Evolutionary conservation across 768 basidiomycete genomes (phyloP), one percentile per base, ranked within the genome.

Genomic region (Leccinum uliginosum): DNA sequence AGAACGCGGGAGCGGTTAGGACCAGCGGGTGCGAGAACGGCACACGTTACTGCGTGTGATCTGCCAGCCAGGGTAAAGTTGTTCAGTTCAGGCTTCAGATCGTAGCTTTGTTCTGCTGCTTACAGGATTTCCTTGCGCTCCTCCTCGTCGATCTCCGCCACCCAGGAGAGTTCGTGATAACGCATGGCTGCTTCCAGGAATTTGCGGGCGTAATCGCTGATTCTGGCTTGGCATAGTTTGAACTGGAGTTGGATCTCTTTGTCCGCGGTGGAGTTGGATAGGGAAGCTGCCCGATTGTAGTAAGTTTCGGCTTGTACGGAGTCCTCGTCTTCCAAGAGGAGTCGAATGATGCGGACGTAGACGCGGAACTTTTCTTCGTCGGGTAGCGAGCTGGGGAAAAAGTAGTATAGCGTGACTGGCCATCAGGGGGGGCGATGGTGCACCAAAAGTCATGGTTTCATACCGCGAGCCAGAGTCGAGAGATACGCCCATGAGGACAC

Each of bases 231-330:
- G 64, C 89, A 93, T 24, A 95, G 82, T 73, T 94, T 96, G 78
- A 91, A 95, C 64, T 85, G 80, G 23, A 96, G 80, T 35, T 87
- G 78, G 14, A 87, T 89, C 68, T 88, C 90, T 64, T 83, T 85
- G 73, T 98, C 86, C 15, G 77, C 78, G 38, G 89, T 83, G 15
- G 86, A 83, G 69, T 93, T 89, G 23, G 92, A 86, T 21, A 98
- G 82, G 21, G 94, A 82, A 1, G 93, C 91, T 19, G 97, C 97
- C 54, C 97, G 90, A 67, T 95, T 96, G 72, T 96, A 96, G 74
- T 94, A 98, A 2, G 93, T 91, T 70, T 98, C 96, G n/a, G 97
- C 97, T 72, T 94, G 91, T 2, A 95, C 89, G 4, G 91, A 93
- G 67, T 99, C 96, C 69, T 96, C 94, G 54, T 97, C 94, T 76